A percentile compares a stretch with the other conserved stretches of the same genome.
Conservation (phyloP, 768 basidiomycete species). For the Trametes elegans region DNA sequence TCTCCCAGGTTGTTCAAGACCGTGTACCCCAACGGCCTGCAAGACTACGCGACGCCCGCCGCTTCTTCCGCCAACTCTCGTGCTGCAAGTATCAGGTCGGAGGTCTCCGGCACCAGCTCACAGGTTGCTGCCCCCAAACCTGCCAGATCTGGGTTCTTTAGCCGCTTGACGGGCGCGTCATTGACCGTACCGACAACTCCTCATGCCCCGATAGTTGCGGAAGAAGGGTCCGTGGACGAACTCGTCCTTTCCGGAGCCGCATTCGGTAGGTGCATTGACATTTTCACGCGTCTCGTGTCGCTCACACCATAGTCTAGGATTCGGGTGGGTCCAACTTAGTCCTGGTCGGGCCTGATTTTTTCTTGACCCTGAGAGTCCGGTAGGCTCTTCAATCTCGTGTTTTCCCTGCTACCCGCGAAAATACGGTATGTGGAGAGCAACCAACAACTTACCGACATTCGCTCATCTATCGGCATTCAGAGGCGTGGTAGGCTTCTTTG, state of each 20-base stretch:
- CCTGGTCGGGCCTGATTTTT: background rate
- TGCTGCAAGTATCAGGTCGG: constrained; percentile 25
- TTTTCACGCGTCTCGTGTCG: background rate
- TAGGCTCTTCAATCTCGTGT: constrained; percentile 78
- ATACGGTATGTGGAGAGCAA: constrained; percentile 48
- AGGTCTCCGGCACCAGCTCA: constrained; percentile 18
- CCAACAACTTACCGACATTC: background rate
- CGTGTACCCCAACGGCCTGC: constrained; percentile 30
- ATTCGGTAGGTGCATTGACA: constrained; percentile 65
- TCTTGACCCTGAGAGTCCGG: constrained; percentile 35
- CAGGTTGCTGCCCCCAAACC: constrained; percentile 6
- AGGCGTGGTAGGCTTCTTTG: constrained; percentile 70
- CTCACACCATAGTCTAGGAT: constrained; percentile 22
- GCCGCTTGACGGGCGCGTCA: constrained; percentile 25
- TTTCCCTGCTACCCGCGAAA: constrained; percentile 71
- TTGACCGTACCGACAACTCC: constrained; percentile 21
- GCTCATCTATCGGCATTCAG: constrained; percentile 35
- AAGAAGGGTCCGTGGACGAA: constrained; percentile 65
- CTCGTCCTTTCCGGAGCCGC: constrained; percentile 73
- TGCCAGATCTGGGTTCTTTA: constrained; percentile 27
- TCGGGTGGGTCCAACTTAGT: constrained; percentile 25
- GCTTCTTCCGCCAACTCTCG: constrained; percentile 23
- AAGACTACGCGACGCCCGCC: constrained; percentile 28
- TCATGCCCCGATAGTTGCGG: constrained; percentile 24
- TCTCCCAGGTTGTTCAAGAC: constrained; percentile 28